These are phyloP conservation scores for Aspergillus eucalypticola DNA, from an alignment of 2,329 filamentous ascomycete species.

Conservation along the genomic window DNA sequence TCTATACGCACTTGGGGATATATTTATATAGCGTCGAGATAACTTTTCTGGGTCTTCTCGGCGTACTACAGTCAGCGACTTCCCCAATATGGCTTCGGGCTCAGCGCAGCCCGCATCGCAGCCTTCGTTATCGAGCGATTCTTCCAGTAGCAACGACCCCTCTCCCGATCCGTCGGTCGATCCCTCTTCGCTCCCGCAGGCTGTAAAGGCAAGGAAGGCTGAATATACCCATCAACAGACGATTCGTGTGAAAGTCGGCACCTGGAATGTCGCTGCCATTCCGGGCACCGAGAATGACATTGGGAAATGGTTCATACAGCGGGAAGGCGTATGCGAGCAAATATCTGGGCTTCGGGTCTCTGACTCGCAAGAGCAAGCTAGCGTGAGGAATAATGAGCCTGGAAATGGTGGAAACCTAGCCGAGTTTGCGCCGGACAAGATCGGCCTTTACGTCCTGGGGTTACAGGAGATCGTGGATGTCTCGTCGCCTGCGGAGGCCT, in stretches of 20 bases:
- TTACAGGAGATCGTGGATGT: constrained; percentile 92
- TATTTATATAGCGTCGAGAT: neutral
- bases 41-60: neutral
- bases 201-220: constrained; percentile 68
- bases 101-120: constrained; percentile 9
- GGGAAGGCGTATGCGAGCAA: constrained; percentile 66
- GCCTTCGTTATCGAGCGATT: constrained; percentile 13
- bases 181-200: constrained; percentile 53
- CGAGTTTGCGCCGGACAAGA: constrained; percentile 55
- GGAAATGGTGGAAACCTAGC: constrained; percentile 20
- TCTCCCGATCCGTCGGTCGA: constrained; percentile 26
- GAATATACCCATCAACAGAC: constrained; percentile 77
- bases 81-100: constrained; percentile 18
- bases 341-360: constrained; percentile 56
- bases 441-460: constrained; percentile 86
- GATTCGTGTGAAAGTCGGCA: constrained; percentile 84
- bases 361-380: constrained; percentile 21
- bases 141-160: constrained; percentile 18
- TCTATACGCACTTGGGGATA: neutral
- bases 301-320: constrained; percentile 81
- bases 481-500: constrained; percentile 73
- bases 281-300: constrained; percentile 86
- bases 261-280: constrained; percentile 90
- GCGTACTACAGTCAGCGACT: neutral
- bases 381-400: constrained; percentile 18